A percentile compares a stretch with the other conserved stretches of the same genome.
These are phyloP conservation scores for Solanum appendiculatum DNA, from an alignment of 257 asterid genomes.

Conservation along the genomic window DNA sequence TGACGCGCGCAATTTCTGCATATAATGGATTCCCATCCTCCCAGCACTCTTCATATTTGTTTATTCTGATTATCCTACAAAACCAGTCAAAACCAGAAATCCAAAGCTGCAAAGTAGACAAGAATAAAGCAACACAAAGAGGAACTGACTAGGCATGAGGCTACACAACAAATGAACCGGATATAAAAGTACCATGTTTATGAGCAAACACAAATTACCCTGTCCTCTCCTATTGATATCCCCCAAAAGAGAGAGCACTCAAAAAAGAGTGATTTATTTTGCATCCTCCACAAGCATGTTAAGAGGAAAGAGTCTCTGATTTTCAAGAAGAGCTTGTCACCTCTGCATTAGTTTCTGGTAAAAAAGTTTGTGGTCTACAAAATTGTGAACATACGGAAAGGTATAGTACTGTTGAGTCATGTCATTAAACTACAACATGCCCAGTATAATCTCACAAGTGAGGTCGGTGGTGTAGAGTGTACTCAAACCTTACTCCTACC, in stretches of 20 bases:
- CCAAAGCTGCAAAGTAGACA: not conserved
- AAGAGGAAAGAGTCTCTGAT: not conserved
- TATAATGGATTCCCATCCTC: slow-evolving; percentile 68
- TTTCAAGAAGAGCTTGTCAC: not conserved
- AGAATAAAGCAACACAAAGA: not conserved
- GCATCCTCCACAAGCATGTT: not conserved
- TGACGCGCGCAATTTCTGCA: slow-evolving; percentile 69
- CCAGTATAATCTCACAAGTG: not conserved
- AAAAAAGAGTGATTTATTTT: not conserved
- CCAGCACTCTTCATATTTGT: slow-evolving; percentile 51
- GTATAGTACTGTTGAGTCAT: not conserved
- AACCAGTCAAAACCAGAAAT: not conserved
- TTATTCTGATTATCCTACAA: slow-evolving; percentile 2
- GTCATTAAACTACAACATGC: not conserved
- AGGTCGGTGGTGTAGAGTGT: too few species aligned
- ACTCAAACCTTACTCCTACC: not conserved
- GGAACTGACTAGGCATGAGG: not conserved
- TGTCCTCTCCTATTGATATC: not conserved
- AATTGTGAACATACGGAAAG: not conserved
- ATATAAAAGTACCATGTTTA: not conserved
- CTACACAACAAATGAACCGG: not conserved
- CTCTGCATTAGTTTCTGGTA: not conserved
- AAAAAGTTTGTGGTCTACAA: not conserved
- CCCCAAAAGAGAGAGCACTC: not conserved
- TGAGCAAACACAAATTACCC: not conserved